Evolutionary conservation across 75 land plant species (phyloP).

Genomic region (Chamaecyparis obtusa): DNA sequence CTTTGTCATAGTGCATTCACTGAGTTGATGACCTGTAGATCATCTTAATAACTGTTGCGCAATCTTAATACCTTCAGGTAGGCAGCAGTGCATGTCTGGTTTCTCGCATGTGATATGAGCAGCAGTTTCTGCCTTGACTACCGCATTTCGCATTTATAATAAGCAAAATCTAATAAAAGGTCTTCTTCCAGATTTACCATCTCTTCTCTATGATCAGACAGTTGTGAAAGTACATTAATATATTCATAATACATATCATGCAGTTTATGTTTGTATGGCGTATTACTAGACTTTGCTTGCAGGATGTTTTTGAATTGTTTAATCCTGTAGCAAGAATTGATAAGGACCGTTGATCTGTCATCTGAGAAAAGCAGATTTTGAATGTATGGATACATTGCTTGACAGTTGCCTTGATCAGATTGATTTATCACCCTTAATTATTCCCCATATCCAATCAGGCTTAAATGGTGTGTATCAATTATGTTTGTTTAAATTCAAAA

Average conservation of each 20-base stretch:
- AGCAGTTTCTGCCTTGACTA: conserved; percentile 95
- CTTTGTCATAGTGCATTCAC: no score
- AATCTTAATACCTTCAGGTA: no score
- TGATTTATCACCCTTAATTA: conserved; percentile 85
- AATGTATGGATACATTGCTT: conserved; percentile 94
- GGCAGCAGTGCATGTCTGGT: no score
- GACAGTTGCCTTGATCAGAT: conserved; percentile 97
- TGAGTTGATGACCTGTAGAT: no score
- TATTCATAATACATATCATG: background rate
- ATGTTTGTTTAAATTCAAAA: background rate
- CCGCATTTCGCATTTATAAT: conserved; percentile 97
- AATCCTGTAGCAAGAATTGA: conserved; percentile 82
- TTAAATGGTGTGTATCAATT: conserved; percentile 60
- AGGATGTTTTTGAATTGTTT: background rate
- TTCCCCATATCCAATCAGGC: conserved; percentile 82
- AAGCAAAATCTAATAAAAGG: conserved; percentile 92
- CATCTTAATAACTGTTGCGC: no score
- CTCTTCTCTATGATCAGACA: conserved; percentile 96
- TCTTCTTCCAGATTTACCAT: conserved; percentile 76
- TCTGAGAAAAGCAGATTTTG: conserved; percentile 93
- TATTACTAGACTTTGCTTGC: conserved; percentile 1
- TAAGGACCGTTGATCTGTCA: conserved; percentile 98
- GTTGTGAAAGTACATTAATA: conserved; percentile 77
- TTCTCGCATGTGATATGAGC: conserved; percentile 97
- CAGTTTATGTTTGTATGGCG: background rate